phyloP scores from a whole-genome alignment of 192 early-diverging fungal genomes.

The Pilaira anomala region DNA sequence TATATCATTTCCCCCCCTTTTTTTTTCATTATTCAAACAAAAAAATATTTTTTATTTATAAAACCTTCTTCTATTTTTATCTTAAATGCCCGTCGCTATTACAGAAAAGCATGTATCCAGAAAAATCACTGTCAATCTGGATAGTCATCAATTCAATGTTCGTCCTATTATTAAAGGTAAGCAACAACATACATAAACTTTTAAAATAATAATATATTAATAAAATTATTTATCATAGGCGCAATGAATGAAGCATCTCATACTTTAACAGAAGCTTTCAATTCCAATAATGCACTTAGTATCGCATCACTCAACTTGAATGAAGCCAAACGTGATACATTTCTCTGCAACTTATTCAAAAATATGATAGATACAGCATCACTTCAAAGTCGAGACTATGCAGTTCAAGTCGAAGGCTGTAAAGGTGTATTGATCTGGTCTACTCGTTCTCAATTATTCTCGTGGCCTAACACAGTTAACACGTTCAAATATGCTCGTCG shows the following conservation, averaged over 20 bases:
- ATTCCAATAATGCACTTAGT: slow-evolving; percentile 14
- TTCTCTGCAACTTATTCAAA: slow-evolving; percentile 26
- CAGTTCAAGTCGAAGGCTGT: slow-evolving; percentile 37
- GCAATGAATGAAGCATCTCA: slow-evolving; percentile 35
- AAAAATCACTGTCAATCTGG: slow-evolving; percentile 30
- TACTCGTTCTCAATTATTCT: slow-evolving; percentile 9
- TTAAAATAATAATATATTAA: background rate
- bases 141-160: slow-evolving; percentile 3
- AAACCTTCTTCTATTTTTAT: too few relatives aligned
- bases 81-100: slow-evolving; percentile 10
- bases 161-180: slow-evolving; percentile 20
- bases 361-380: slow-evolving; percentile 21
- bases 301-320: slow-evolving; percentile 13
- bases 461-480: slow-evolving; percentile 2
- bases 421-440: slow-evolving; percentile 37
- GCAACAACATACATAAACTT: background rate
- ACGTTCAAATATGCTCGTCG: slow-evolving; percentile 15
- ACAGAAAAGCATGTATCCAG: slow-evolving; percentile 15
- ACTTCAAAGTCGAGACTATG: slow-evolving; percentile 31
- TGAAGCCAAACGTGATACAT: background rate
- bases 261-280: slow-evolving; percentile 30
- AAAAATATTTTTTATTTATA: background rate
- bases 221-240: slow-evolving; percentile 13
- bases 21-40: slow-evolving; percentile 6
- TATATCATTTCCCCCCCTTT: too few relatives aligned